These are phyloP conservation scores for Cercophora sp. DNA, from an alignment of 495 filamentous ascomycete genomes.

Conservation along the genomic window DNA sequence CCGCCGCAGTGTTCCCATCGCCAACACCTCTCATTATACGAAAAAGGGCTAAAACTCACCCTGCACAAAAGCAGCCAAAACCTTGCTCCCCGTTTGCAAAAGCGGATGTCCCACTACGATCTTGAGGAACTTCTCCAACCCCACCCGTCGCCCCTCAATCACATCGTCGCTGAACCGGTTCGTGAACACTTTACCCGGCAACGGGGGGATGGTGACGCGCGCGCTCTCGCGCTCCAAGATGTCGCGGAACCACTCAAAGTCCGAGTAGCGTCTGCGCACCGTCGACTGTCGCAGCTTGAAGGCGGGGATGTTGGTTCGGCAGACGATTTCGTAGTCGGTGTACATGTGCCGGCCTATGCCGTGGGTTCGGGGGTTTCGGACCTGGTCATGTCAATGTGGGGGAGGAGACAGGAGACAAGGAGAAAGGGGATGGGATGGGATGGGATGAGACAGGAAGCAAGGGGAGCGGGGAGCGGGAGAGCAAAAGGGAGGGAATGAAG, in stretches of 20 bases:
- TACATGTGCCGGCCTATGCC: constrained; percentile 94
- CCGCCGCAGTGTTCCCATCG: no score
- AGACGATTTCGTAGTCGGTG: constrained; percentile 96
- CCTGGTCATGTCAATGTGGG: constrained; percentile 45
- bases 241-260: constrained; percentile 98
- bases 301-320: constrained; percentile 96
- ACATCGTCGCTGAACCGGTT: constrained; percentile 98
- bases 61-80: constrained; percentile 92
- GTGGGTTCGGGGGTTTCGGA: constrained; percentile 92
- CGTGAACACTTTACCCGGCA: constrained; percentile 96
- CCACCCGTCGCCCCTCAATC: constrained; percentile 90
- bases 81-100: constrained; percentile 95
- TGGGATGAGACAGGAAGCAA: neutral
- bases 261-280: constrained; percentile 90
- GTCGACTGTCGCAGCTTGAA: constrained; percentile 83
- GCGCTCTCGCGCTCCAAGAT: constrained; percentile 94
- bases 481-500: no score
- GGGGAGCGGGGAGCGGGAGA: neutral
- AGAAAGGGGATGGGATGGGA: neutral
- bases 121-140: constrained; percentile 91
- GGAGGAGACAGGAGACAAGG: neutral
- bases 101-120: constrained; percentile 96
- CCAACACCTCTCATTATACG: neutral
- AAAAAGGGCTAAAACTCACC: constrained; percentile 51
- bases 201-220: constrained; percentile 88